Conservation (phyloP, 2,329 filamentous ascomycete genomes). For the Monosporascus sp. region DNA sequence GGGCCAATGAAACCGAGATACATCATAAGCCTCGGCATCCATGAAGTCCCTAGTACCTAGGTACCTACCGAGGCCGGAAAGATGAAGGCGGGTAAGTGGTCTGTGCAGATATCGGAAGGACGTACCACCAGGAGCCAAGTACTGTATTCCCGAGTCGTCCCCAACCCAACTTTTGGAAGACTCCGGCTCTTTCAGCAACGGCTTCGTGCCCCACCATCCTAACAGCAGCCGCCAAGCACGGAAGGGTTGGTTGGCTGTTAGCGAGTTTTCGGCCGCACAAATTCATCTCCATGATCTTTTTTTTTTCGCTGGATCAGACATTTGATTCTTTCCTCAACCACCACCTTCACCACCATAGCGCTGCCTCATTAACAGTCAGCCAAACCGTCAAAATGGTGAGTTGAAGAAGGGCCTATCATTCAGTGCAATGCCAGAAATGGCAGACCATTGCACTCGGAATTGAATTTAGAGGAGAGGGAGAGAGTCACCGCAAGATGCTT, state of each 20-base stretch:
- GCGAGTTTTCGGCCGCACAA: conserved; percentile 33
- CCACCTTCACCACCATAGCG: conserved; percentile 12
- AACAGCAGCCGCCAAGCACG: not conserved
- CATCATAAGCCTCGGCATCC: not conserved
- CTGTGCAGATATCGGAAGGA: conserved; percentile 3
- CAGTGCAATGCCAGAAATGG: conserved; percentile 26
- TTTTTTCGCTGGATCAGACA: conserved; percentile 6
- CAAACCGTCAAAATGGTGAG: conserved; percentile 65
- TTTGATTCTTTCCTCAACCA: not conserved
- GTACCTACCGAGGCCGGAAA: not conserved
- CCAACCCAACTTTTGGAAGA: not conserved
- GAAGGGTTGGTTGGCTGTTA: conserved; percentile 14
- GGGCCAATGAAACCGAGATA: not conserved
- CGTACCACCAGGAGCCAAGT: not conserved
- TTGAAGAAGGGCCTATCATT: conserved; percentile 33
- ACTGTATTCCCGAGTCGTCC: not conserved
- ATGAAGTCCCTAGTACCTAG: not conserved
- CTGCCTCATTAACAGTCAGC: conserved; percentile 31
- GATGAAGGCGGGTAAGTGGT: conserved; percentile 11
- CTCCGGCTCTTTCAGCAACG: not conserved
- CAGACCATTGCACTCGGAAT: conserved; percentile 12
- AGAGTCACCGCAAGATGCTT: conserved; percentile 99
- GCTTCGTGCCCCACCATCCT: conserved; percentile 29
- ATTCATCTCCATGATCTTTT: conserved; percentile 21
- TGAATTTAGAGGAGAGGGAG: conserved; percentile 15